Base-by-base conservation (phyloP, 768 basidiomycete species). In the Hypholoma fasciculare region DNA sequence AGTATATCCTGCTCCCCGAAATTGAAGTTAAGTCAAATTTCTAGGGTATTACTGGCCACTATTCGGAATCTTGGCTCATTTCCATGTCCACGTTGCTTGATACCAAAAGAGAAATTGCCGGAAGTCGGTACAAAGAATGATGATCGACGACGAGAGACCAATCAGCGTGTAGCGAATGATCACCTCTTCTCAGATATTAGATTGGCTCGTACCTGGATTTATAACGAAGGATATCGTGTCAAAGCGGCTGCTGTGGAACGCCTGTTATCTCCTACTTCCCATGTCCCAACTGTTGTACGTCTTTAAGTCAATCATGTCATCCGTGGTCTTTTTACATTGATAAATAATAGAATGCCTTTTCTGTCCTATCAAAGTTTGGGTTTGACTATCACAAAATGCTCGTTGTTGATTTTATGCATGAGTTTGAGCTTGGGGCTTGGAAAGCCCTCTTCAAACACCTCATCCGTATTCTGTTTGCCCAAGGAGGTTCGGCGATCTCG, bases 51-150 rank as follows among this genome's bases (percentile, higher is more conserved):
- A 0, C 47, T 79, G 1, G 70, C 76, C 0, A 67, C 67, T 8
- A 72, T 80, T 20, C 63, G 65, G 2, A 65, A 70, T 46, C 56
- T 71, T 0, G 75, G 73, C 0, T 7, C 43, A 2, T 73, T 70
- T 47, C 76, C 73, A 13, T 80, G 79, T 58, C 77, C 76, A 0
- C 61, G 70, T 0, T 81, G 79, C 56, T 54, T 71, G 0, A 57
- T 75, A 26, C 44, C 40, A 8, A 76, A 74, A 54, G 51, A 49
- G 0, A 13, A 71, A 0, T 66, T 77, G 11, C 30, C 44, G 6
- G 36, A 60, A 0, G 17, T 80, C 14, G 77, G 74, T 1, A 59
- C 60, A 30, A 60, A 65, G 36, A 43, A 16, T 11, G 72, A 74
- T 50, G 54, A 58, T 42, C n/a, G 13, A 7, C 13, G 47, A 14